Conservation (phyloP, 1,284 basidiomycete genomes). For the Tilletia indica region DNA sequence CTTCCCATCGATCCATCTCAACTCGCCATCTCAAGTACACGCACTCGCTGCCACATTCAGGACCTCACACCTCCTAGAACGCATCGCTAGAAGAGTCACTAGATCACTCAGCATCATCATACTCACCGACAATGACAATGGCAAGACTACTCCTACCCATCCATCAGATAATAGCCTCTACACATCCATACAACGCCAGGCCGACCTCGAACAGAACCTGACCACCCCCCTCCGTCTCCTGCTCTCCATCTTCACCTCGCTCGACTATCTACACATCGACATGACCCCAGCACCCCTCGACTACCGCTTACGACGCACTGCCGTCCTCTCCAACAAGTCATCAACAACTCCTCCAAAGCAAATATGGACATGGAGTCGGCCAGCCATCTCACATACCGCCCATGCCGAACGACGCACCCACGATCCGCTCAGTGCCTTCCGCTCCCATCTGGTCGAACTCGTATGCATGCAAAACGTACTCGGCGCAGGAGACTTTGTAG, state of each 20-base stretch:
- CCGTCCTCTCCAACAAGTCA: constrained; percentile 1
- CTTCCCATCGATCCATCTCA: background rate
- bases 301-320: constrained; percentile 2
- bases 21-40: constrained; percentile 3
- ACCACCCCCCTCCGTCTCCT: background rate
- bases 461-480: constrained; percentile 12
- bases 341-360: background rate
- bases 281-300: constrained; percentile 9
- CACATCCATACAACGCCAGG: background rate
- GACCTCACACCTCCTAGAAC: background rate
- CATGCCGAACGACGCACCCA: background rate
- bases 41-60: background rate
- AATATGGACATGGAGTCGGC: constrained; percentile 4
- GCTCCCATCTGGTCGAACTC: background rate
- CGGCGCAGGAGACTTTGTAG: constrained; percentile 2
- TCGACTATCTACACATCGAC: background rate
- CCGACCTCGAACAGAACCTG: background rate
- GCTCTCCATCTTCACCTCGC: background rate
- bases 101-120: background rate
- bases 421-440: background rate
- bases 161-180: constrained; percentile 5
- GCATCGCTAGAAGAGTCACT: background rate
- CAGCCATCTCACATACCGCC: background rate
- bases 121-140: background rate
- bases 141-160: background rate